Evolutionary conservation across 495 filamentous ascomycete genomes (phyloP).

Genomic region (Copromyces sp.): DNA sequence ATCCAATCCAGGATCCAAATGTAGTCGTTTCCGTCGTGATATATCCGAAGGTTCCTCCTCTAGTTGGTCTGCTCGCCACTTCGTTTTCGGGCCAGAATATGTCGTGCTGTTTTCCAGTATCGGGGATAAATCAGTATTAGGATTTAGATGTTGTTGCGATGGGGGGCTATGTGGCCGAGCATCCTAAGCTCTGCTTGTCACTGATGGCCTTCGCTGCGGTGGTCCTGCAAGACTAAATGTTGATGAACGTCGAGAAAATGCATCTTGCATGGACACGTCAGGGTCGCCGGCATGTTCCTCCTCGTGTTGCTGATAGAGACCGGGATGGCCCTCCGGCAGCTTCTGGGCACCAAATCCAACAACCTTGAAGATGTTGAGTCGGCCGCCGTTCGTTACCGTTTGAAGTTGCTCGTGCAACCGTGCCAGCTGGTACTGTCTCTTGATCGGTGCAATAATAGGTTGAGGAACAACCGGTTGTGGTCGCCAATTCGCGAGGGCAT

Average conservation of each 20-base stretch:
- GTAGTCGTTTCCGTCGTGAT: background rate
- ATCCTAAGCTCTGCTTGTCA: slow-evolving; percentile 31
- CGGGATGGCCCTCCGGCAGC: slow-evolving; percentile 34
- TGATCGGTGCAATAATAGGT: slow-evolving; percentile 55
- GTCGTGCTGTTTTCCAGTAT: background rate
- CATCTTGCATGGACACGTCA: slow-evolving; percentile 25
- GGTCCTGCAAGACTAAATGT: slow-evolving; percentile 34
- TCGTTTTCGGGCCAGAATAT: background rate
- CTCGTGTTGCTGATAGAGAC: slow-evolving; percentile 17
- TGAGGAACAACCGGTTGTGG: slow-evolving; percentile 61
- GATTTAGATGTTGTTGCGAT: background rate
- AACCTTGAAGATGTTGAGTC: slow-evolving; percentile 47
- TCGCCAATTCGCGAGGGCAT: slow-evolving; percentile 60
- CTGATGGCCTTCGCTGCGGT: slow-evolving; percentile 32
- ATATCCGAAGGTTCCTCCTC: background rate
- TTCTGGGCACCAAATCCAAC: slow-evolving; percentile 35
- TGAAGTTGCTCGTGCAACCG: slow-evolving; percentile 84
- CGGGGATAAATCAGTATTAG: background rate
- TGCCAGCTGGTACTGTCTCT: slow-evolving; percentile 66
- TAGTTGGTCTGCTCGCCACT: background rate
- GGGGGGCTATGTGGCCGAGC: slow-evolving; percentile 5
- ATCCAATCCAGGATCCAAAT: background rate
- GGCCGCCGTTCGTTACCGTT: slow-evolving; percentile 53
- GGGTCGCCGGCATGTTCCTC: slow-evolving; percentile 39
- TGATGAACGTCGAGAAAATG: slow-evolving; percentile 29